These are phyloP conservation scores for Kernera saxatilis DNA, from an alignment of 345 rosid genomes.

Conservation along the genomic window DNA sequence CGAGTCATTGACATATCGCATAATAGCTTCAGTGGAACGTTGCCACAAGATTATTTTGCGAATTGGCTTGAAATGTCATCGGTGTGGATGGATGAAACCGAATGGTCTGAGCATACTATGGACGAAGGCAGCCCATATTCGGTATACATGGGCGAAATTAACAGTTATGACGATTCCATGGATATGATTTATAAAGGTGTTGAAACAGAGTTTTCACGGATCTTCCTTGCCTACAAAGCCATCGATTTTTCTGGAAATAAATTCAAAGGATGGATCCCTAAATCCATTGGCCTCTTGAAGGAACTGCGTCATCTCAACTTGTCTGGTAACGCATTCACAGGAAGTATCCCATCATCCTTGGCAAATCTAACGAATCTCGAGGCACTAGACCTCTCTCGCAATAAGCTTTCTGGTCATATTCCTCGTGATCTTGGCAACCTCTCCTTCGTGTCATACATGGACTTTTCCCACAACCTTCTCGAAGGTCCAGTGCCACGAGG, in stretches of 20 bases:
- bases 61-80: background rate
- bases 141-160: background rate
- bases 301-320: background rate
- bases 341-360: background rate
- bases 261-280: background rate
- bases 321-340: background rate
- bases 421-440: background rate
- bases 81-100: background rate
- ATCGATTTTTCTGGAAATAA: background rate
- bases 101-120: background rate
- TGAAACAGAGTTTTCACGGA: background rate
- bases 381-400: background rate
- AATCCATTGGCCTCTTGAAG: background rate
- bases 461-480: background rate
- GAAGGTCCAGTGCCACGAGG: background rate
- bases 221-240: background rate
- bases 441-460: background rate
- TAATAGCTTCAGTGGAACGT: conserved; percentile 23
- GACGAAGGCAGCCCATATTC: background rate
- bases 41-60: background rate
- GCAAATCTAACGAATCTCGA: background rate
- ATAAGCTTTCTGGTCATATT: background rate
- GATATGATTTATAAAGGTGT: background rate
- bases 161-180: background rate
- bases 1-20: conserved; percentile 40